phyloP scores from a whole-genome alignment of 306 rosid genomes.

The Corylus heterophylla region DNA sequence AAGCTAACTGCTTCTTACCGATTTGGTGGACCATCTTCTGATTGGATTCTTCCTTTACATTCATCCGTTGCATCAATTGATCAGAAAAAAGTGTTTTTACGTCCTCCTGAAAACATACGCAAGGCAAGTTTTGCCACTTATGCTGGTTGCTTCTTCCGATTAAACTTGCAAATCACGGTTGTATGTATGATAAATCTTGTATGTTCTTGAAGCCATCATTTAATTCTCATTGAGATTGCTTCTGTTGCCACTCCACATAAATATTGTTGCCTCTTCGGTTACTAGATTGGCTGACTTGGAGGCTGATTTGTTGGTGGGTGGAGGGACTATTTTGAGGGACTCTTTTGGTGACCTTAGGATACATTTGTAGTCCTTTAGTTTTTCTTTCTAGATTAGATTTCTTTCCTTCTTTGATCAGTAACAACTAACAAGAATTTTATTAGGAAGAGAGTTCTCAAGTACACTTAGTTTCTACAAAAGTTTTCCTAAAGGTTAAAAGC shows the following conservation, averaged over 20 bases:
- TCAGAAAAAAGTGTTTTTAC: slow-evolving; percentile 79
- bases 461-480: background rate
- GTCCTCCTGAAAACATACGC: slow-evolving; percentile 75
- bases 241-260: too few relatives aligned
- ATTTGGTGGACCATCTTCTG: slow-evolving; percentile 87
- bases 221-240: background rate
- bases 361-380: background rate
- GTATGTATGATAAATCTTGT: background rate
- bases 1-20: slow-evolving; percentile 76
- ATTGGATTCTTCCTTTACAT: slow-evolving; percentile 93
- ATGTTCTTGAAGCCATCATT: background rate
- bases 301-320: background rate
- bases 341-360: background rate
- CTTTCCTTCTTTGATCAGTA: background rate
- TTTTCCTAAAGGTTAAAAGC: background rate
- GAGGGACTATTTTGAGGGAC: background rate
- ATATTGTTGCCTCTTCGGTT: too few relatives aligned
- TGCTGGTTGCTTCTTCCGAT: slow-evolving; percentile 1
- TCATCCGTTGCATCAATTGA: slow-evolving; percentile 74
- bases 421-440: background rate
- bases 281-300: background rate
- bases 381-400: background rate
- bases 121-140: slow-evolving; percentile 53
- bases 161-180: slow-evolving; percentile 12
- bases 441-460: background rate